Evolutionary conservation across 2,329 filamentous ascomycete genomes (phyloP), one percentile per base, ranked within the genome.

Genomic region (Arthrobotrys pseudoclavata): DNA sequence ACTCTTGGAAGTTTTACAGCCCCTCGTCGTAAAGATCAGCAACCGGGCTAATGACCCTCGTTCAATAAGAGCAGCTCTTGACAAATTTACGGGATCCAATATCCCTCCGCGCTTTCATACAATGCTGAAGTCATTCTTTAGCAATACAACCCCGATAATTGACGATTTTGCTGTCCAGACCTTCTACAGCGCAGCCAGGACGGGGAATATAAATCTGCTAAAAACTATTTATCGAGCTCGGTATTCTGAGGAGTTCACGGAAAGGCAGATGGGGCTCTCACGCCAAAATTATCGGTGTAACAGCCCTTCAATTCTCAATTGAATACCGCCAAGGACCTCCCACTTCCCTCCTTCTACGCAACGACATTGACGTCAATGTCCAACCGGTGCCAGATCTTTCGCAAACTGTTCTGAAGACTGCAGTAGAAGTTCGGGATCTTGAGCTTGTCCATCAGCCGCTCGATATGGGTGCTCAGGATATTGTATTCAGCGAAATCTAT

Each of bases 341-440:
- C 12, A 45, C 42, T 1, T 45, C 37, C 5, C 42, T 62, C 1
- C 20, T 70, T 7, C 45, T 70, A 3, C 53, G 18, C 5, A 42
- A 53, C 20, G 12, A 31, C 18, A 48, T 52, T 18, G 55, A 70
- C 42, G 18, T 70, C 18, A 70, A 70, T 13, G 55, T 24, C 9
- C 40, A 42, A n/a, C 67, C 67, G 4, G 22, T 62, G 24, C 62
- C 67, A 4, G 42, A 50, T 20, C 67, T 70, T 1, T 70, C 67
- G n/a, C 67, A 70, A 45, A 52, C 53, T 18, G 7, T 70, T 12
- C 31, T 70, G 6, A 70, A 62, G 18, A 70, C 67, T 4, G 67
- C 67, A n/a, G 67, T 70, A 15, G 53, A 70, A 24, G 67, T 70
- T 26, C 67, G 62, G 20, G 67, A 70, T 20, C 13, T 45, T 29